phyloP scores from a whole-genome alignment of 495 filamentous ascomycete species.

The Talaromyces nanjingensis region DNA sequence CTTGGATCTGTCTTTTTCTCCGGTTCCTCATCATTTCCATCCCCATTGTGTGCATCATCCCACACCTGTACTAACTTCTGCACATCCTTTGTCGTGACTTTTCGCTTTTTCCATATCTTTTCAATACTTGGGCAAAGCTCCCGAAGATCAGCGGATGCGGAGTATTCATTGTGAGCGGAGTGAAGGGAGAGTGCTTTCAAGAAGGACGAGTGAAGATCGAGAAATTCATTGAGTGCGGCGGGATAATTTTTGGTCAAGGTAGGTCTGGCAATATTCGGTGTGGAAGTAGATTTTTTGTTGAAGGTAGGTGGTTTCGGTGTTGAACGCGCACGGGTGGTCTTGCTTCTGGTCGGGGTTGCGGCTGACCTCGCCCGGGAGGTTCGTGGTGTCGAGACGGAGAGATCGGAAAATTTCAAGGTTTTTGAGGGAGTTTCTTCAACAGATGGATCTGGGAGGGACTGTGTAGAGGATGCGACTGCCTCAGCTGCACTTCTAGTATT shows the following conservation, averaged over 20 bases:
- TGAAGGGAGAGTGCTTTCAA: slow-evolving; percentile 35
- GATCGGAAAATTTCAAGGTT: slow-evolving; percentile 30
- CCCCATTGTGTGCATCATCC: slow-evolving; percentile 13
- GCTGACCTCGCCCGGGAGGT: background rate
- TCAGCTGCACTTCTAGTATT: background rate
- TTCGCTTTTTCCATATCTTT: slow-evolving; percentile 42
- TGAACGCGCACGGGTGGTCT: background rate
- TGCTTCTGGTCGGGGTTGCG: slow-evolving; percentile 3
- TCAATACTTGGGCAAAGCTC: slow-evolving; percentile 34
- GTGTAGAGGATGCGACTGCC: background rate
- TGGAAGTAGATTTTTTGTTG: slow-evolving; percentile 2
- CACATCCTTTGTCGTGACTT: slow-evolving; percentile 36
- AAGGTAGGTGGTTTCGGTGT: background rate
- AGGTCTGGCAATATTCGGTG: background rate
- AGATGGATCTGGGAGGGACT: background rate
- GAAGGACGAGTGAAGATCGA: slow-evolving; percentile 32
- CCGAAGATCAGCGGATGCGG: slow-evolving; percentile 31
- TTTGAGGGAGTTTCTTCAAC: slow-evolving; percentile 30
- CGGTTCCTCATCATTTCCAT: background rate
- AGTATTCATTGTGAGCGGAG: slow-evolving; percentile 31
- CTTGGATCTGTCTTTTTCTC: background rate
- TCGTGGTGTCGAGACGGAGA: slow-evolving; percentile 32
- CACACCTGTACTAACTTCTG: slow-evolving; percentile 37
- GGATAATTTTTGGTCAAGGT: slow-evolving; percentile 6
- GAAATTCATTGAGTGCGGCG: slow-evolving; percentile 26